Percentiles rank a stretch among this genome's conserved stretches.
phyloP scores from a whole-genome alignment of 371 early-diverging fungal genomes.

The Basidiobolus meristosporus region DNA sequence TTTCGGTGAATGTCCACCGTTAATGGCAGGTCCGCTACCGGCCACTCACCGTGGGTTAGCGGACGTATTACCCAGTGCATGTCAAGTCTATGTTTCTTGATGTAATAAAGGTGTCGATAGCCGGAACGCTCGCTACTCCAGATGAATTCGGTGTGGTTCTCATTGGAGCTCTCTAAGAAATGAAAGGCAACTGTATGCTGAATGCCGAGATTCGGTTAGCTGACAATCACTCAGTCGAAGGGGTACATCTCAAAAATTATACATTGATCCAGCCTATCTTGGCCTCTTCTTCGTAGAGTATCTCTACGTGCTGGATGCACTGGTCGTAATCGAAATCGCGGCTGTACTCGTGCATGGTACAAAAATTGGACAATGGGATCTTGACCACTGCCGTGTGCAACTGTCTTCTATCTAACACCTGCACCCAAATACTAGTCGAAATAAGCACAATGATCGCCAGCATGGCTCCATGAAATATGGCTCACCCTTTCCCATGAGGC shows the following conservation, averaged over 20 bases:
- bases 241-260: constrained; percentile 3
- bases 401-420: constrained; percentile 45
- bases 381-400: constrained; percentile 22
- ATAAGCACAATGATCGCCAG: background rate
- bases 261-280: constrained; percentile 44
- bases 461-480: background rate
- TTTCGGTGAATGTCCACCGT: constrained; percentile 30
- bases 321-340: constrained; percentile 3
- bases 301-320: constrained; percentile 8
- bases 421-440: constrained; percentile 35
- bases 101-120: constrained; percentile 43
- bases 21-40: constrained; percentile 28
- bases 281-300: constrained; percentile 33
- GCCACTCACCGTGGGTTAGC: constrained; percentile 26
- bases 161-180: constrained; percentile 10
- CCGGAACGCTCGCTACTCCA: constrained; percentile 45
- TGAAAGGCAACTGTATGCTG: constrained; percentile 25
- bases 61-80: constrained; percentile 3
- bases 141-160: constrained; percentile 17
- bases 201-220: too few species aligned
- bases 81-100: constrained; percentile 7
- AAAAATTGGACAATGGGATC: constrained; percentile 22
- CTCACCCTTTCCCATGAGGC: constrained; percentile 30
- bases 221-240: too few species aligned
- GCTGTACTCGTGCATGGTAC: constrained; percentile 10